phyloP scores from a whole-genome alignment of 2,329 filamentous ascomycete genomes.

The Neonectria punicea region DNA sequence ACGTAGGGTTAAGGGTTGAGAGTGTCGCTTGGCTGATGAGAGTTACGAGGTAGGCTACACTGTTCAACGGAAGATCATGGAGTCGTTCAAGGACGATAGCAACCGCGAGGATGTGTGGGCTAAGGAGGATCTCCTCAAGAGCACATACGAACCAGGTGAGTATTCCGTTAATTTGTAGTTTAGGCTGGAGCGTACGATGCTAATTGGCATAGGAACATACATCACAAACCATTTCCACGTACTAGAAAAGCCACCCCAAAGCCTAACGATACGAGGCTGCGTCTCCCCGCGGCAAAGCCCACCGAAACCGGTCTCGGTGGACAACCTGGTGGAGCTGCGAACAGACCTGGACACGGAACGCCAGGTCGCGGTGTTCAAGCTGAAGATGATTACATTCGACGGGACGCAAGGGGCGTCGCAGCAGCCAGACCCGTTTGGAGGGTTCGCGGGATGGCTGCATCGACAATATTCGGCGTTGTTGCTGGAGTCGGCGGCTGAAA shows the following conservation, averaged over 20 bases:
- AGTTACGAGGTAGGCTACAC: conserved; percentile 7
- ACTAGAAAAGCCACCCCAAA: conserved; percentile 25
- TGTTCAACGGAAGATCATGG: conserved; percentile 29
- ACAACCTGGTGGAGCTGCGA: conserved; percentile 30
- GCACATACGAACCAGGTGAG: conserved; percentile 35
- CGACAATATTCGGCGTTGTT: conserved; percentile 28
- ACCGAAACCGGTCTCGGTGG: neutral
- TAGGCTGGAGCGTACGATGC: neutral
- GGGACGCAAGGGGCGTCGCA: conserved; percentile 26
- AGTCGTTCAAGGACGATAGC: conserved; percentile 17
- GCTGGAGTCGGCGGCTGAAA: conserved; percentile 34
- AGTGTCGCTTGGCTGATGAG: neutral
- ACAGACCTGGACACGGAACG: conserved; percentile 13
- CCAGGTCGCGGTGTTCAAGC: conserved; percentile 1
- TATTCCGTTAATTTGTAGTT: neutral
- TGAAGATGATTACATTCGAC: conserved; percentile 29
- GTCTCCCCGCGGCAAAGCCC: conserved; percentile 26
- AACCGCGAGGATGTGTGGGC: conserved; percentile 32
- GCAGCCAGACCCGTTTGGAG: conserved; percentile 28
- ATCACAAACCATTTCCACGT: conserved; percentile 35
- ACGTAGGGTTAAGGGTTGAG: neutral
- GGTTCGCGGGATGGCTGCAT: conserved; percentile 34
- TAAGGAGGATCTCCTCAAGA: conserved; percentile 24
- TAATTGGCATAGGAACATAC: conserved; percentile 24
- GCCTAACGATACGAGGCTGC: conserved; percentile 30